Base-by-base conservation (phyloP, 2,329 filamentous ascomycete genomes). In the Graphilbum ipis-grandicollis region DNA sequence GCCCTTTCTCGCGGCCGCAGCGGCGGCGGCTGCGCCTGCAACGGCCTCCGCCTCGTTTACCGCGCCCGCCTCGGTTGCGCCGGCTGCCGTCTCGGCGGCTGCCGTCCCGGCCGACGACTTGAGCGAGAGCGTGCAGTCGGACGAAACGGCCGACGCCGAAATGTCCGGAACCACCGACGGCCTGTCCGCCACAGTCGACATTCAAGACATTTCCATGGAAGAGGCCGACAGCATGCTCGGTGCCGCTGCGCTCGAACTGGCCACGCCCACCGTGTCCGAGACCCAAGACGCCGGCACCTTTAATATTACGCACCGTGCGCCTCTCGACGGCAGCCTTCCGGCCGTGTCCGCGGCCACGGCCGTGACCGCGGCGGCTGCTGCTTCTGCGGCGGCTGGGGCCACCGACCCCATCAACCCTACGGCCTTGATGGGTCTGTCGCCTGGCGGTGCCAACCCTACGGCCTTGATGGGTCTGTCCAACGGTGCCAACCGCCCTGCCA, bases 251-350 rank as follows among this genome's bases (percentile, higher is more conserved):
- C 72, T 93, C 25, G 77, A 80, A 22, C 58, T 93, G 42, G 73
- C 77, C 3, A 79, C 83, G 8, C 79, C 79, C 2, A 79, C 79
- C 25, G 79, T 80, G 3, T 86, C 85, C 0, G 84, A 90, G 48
- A 72, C 76, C n/a, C 80, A 85, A 47, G 83, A 92, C 47, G 72
- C 81, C 12, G 85, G 88, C 39, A 84, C 85, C 1, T 94, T 96
- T 58, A 92, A 93, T 58, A 92, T 94, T 48, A 85, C 82, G 7
- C 88, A 94, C 55, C 77, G 81, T 37, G 78, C 77, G 34, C 73
- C 79, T 1, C 73, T 90, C 26, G 85, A 93, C 50, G 84, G 83
- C 35, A 93, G 83, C 55, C 77, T 88, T 7, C 39, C 39, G 26
- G 26, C 26, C 26, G 26, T 28, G 6, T 7, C 8, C 29, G n/a